Evolutionary conservation across 495 filamentous ascomycete species (phyloP).

Genomic region (Penicillium coprophilum): DNA sequence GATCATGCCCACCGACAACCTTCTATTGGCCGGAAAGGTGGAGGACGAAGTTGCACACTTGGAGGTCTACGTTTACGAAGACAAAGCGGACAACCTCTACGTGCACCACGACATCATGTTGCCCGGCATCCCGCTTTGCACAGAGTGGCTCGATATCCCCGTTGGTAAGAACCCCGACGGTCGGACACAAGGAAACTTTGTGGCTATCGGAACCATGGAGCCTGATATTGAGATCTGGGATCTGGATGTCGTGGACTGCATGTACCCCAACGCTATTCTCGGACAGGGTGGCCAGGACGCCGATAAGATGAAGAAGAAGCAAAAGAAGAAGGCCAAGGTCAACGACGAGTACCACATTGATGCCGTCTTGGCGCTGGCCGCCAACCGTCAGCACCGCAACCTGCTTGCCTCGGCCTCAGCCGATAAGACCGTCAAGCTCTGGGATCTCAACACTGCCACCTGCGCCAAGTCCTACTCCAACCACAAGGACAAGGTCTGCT

Average conservation of each 20-base stretch:
- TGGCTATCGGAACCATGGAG: conserved; percentile 94
- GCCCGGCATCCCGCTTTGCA: conserved; percentile 88
- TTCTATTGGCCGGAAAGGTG: conserved; percentile 86
- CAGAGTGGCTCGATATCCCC: conserved; percentile 92
- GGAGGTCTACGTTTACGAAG: conserved; percentile 97
- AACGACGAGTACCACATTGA: conserved; percentile 95
- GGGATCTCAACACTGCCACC: conserved; percentile 88
- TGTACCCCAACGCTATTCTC: conserved; percentile 96
- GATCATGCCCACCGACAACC: conserved; percentile 86
- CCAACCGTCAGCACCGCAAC: conserved; percentile 89
- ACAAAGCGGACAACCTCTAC: conserved; percentile 89
- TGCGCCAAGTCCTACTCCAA: conserved; percentile 90
- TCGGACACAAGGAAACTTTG: conserved; percentile 72
- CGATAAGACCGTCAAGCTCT: conserved; percentile 95
- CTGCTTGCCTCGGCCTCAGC: conserved; percentile 95
- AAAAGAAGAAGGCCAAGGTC: conserved; percentile 79
- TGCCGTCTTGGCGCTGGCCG: conserved; percentile 83
- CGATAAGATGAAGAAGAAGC: conserved; percentile 55
- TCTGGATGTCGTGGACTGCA: conserved; percentile 88
- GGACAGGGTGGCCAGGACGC: conserved; percentile 70
- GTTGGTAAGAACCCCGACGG: conserved; percentile 65
- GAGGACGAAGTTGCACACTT: conserved; percentile 97
- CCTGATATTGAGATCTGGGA: conserved; percentile 99
- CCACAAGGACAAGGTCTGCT: conserved; percentile 96
- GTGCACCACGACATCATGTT: conserved; percentile 99